Conservation (phyloP, 177 flowering plant genomes). For the Vitis hybrid region DNA sequence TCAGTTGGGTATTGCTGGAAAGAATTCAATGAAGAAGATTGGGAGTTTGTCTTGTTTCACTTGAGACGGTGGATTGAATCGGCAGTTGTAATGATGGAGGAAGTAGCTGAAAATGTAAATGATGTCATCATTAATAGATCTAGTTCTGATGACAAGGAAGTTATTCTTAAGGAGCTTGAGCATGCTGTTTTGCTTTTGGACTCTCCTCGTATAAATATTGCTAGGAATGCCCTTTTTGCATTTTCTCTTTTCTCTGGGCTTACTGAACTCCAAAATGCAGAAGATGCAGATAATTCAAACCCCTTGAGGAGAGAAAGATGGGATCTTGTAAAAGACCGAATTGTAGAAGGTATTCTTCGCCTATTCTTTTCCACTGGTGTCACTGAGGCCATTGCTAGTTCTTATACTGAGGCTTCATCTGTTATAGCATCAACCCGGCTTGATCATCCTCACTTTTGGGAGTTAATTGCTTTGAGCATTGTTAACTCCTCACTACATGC, state of each 20-base stretch:
- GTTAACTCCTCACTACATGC: conserved; percentile 52
- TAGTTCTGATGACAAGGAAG: conserved; percentile 33
- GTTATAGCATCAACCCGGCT: conserved; percentile 56
- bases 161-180: conserved; percentile 32
- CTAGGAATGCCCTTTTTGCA: conserved; percentile 58
- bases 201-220: conserved; percentile 37
- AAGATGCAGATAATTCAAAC: conserved; percentile 22
- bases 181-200: conserved; percentile 34
- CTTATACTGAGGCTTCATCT: conserved; percentile 50
- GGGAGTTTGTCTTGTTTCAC: conserved; percentile 66
- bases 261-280: conserved; percentile 25
- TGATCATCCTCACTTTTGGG: conserved; percentile 63
- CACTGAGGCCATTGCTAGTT: conserved; percentile 69
- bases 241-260: conserved; percentile 51
- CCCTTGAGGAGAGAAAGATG: conserved; percentile 42
- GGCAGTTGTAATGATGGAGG: conserved; percentile 79
- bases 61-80: conserved; percentile 71
- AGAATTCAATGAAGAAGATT: conserved; percentile 81
- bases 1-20: conserved; percentile 80
- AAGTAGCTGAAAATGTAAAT: conserved; percentile 72
- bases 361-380: conserved; percentile 76
- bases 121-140: conserved; percentile 31
- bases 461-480: conserved; percentile 64
- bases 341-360: conserved; percentile 75
- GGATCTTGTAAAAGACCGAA: conserved; percentile 48